Conservation (phyloP, 2,329 filamentous ascomycete genomes). For the Basipetospora sp. region DNA sequence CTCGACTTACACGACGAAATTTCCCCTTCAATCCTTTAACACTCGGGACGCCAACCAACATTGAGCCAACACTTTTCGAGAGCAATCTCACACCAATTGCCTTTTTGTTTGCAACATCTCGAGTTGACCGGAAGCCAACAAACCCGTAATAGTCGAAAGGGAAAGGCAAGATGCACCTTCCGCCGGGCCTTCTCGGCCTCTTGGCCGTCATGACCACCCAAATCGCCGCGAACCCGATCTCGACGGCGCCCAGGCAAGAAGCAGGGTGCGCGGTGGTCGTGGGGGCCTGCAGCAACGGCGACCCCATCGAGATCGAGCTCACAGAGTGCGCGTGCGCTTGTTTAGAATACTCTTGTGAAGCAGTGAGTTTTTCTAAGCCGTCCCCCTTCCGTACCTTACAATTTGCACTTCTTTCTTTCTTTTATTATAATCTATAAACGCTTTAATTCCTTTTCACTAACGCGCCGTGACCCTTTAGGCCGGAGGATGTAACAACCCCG, state of each 20-base stretch:
- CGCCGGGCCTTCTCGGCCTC: not conserved
- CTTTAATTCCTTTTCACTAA: too few species aligned
- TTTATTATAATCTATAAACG: too few species aligned
- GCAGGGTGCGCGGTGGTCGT: not conserved
- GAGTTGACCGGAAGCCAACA: too few species aligned
- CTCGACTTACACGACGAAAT: too few species aligned
- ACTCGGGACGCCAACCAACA: too few species aligned
- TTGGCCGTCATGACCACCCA: not conserved
- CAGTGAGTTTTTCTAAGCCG: not conserved
- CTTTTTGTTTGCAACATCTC: too few species aligned
- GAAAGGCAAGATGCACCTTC: not conserved
- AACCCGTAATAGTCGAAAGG: too few species aligned
- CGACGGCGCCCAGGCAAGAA: not conserved
- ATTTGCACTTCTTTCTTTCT: not conserved
- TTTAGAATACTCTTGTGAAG: slow-evolving; percentile 3
- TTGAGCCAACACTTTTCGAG: too few species aligned
- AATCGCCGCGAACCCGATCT: not conserved
- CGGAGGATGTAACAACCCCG: slow-evolving; percentile 1
- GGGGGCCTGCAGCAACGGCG: not conserved
- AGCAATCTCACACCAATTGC: too few species aligned
- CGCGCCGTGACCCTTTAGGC: not conserved
- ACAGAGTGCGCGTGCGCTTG: slow-evolving; percentile 4
- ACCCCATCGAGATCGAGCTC: slow-evolving; percentile 2
- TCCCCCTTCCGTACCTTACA: not conserved
- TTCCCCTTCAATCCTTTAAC: too few species aligned